Conservation (phyloP, 2,329 filamentous ascomycete genomes). For the Albifimbria verrucaria region DNA sequence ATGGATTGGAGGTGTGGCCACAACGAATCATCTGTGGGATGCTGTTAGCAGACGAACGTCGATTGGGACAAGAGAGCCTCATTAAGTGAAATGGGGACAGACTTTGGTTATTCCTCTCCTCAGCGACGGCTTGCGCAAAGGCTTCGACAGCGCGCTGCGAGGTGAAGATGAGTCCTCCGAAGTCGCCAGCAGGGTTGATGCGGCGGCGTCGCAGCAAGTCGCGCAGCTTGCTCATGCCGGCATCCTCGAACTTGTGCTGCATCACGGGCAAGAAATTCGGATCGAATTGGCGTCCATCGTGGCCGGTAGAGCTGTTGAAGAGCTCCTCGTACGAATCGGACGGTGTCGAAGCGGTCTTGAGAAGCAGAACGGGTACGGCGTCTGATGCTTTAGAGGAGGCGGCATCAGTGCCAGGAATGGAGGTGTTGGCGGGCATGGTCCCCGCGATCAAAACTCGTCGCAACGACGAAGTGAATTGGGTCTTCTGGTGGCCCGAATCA, state of each 20-base stretch:
- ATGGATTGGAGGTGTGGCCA: conserved; percentile 57
- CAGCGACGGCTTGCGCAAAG: conserved; percentile 61
- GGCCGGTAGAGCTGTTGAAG: conserved; percentile 42
- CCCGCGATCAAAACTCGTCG: too few relatives aligned
- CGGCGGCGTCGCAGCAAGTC: conserved; percentile 41
- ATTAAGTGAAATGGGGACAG: neutral
- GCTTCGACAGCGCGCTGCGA: conserved; percentile 82
- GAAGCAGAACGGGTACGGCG: conserved; percentile 56
- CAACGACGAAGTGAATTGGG: too few relatives aligned
- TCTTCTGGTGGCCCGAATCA: too few relatives aligned
- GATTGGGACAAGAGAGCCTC: conserved; percentile 2
- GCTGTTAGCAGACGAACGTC: conserved; percentile 5
- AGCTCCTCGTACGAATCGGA: conserved; percentile 70
- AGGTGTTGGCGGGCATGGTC: neutral
- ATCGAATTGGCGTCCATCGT: conserved; percentile 45
- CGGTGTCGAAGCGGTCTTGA: conserved; percentile 74
- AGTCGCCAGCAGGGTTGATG: conserved; percentile 42
- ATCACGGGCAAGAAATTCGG: conserved; percentile 75
- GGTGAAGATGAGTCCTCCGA: conserved; percentile 80
- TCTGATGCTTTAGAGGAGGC: conserved; percentile 3
- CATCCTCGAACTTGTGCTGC: conserved; percentile 63
- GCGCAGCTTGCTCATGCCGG: conserved; percentile 52
- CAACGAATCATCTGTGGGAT: conserved; percentile 6
- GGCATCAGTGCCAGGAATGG: conserved; percentile 6
- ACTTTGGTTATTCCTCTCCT: conserved; percentile 29